A percentile compares a stretch with the other conserved stretches of the same genome.
Evolutionary conservation across 129 eudicot species (phyloP).

Genomic region (Arctium lappa): DNA sequence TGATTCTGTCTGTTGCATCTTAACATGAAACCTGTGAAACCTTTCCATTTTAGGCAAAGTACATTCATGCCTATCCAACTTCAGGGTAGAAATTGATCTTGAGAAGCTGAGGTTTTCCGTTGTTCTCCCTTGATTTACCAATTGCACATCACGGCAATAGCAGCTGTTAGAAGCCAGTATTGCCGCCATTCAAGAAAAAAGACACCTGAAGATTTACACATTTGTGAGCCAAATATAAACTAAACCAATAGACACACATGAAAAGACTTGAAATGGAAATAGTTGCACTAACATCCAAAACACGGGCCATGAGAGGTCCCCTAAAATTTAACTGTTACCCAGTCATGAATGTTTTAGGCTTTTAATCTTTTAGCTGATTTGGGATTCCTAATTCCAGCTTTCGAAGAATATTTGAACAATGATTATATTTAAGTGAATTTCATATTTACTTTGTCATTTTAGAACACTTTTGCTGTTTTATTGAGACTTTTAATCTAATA

Average conservation of each 20-base stretch:
- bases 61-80: constrained; percentile 24
- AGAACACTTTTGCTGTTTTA: background rate
- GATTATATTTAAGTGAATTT: background rate
- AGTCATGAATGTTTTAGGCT: background rate
- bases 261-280: background rate
- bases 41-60: constrained; percentile 16
- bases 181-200: constrained; percentile 58
- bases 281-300: background rate
- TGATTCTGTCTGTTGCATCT: constrained; percentile 57
- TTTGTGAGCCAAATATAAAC: constrained; percentile 14
- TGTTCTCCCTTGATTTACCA: constrained; percentile 42
- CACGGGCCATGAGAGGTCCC: background rate
- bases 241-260: constrained; percentile 4
- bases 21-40: constrained; percentile 29
- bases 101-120: constrained; percentile 46
- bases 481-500: background rate
- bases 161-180: constrained; percentile 77
- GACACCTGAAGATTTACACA: constrained; percentile 29
- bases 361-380: background rate
- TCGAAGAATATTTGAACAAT: background rate
- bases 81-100: constrained; percentile 37
- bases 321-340: background rate
- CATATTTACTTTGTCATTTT: background rate
- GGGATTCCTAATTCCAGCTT: background rate
- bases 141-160: constrained; percentile 50